Evolutionary conservation across 768 basidiomycete genomes (phyloP), one percentile per base, ranked within the genome.

Genomic region (Mycena rebaudengoi): DNA sequence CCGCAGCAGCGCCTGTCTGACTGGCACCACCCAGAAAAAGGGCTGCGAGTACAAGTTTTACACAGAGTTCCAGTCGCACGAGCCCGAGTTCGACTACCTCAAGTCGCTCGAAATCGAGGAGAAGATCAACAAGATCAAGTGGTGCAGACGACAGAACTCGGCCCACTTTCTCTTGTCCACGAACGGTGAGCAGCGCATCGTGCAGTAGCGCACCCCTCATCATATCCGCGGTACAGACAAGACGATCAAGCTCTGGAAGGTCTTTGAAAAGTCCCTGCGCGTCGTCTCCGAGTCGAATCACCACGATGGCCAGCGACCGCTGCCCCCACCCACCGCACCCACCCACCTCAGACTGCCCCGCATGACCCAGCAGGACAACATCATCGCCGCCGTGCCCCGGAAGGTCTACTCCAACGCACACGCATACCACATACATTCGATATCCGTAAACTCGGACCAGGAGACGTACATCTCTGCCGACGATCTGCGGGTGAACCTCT

Each of bases 121-220:
- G 87, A 99, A 99, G 91, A 99, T 99, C 85, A 99, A 99, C 85
- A 94, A 98, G 88, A 99, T 99, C 88, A 95, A 96, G 78, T 99
- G 98, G 98, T 98, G 96, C 85, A 96, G 91, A 83, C 88, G 98
- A 68, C 96, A 98, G 81, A 99, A 99, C 76, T 86, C 93, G 45
- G 96, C 98, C 44, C 98, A 99, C 79, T 99, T 99, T 79, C 81
- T 99, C 59, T 79, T 99, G 52, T 97, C 96, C 61, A 99, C 98
- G 29, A 99, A 99, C 72, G 98, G 98, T 97, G 64, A 63, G 85
- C 78, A 37, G 30, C 54, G 60, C 58, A 53, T 21, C 21, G 62
- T n/a, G 23, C n/a, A 23, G 59, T 30, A 26, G n/a, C 32, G 69
- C 54, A 33, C 35, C 54, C 14, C 50, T 58, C 49, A 50, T 64